phyloP scores from a whole-genome alignment of 768 basidiomycete species.

The Chlorophyllum brunneum region DNA sequence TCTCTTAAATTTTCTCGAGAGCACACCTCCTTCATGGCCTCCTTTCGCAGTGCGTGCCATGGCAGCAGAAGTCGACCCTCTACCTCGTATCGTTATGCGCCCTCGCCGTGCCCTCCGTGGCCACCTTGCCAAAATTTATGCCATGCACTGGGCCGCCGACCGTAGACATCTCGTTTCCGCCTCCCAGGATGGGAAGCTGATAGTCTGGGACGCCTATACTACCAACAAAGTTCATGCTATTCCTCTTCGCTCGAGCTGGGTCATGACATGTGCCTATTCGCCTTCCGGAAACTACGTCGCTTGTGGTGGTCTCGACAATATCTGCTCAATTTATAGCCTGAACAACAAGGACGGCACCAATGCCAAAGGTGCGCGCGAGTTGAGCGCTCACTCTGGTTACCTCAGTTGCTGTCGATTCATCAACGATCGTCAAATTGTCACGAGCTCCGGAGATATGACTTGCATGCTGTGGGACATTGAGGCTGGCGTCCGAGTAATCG shows the following conservation, averaged over 20 bases:
- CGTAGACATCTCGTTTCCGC: constrained; percentile 97
- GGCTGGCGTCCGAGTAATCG: constrained; percentile 94
- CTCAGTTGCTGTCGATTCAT: constrained; percentile 98
- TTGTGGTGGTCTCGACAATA: constrained; percentile 98
- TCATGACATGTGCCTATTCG: constrained; percentile 99
- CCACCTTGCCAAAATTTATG: constrained; percentile 99
- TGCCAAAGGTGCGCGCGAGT: constrained; percentile 88
- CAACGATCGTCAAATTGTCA: constrained; percentile 98
- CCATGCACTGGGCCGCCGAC: constrained; percentile 99
- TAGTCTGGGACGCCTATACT: constrained; percentile 99
- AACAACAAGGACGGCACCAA: constrained; percentile 74
- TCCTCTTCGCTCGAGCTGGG: constrained; percentile 96
- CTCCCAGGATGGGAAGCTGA: constrained; percentile 99
- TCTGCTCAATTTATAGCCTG: constrained; percentile 97
- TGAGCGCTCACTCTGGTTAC: constrained; percentile 97
- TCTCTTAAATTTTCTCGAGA: constrained; percentile 19
- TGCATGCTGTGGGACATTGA: constrained; percentile 99
- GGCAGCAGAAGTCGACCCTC: constrained; percentile 93
- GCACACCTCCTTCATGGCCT: constrained; percentile 11
- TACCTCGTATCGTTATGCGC: constrained; percentile 96
- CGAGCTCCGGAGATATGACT: constrained; percentile 98
- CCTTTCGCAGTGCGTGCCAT: constrained; percentile 82
- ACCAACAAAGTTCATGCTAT: constrained; percentile 99
- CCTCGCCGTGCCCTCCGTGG: constrained; percentile 93
- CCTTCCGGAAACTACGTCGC: constrained; percentile 97